phyloP scores from a whole-genome alignment of 345 rosid genomes.

The Aurinia saxatilis region DNA sequence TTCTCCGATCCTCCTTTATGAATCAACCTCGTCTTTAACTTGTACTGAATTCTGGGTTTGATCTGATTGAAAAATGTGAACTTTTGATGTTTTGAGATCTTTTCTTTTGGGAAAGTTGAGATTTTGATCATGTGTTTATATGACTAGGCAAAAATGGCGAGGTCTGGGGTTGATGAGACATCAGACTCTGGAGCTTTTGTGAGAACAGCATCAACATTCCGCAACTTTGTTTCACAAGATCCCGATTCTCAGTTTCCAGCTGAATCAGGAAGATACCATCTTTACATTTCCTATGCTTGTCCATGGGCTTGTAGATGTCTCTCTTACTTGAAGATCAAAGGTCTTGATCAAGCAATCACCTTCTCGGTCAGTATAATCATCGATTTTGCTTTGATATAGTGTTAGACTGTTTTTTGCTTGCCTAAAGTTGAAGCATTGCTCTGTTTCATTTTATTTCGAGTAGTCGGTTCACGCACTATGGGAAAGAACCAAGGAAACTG shows the following conservation, averaged over 20 bases:
- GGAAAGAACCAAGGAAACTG: constrained; percentile 78
- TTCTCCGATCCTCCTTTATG: not conserved
- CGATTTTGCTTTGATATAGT: not conserved
- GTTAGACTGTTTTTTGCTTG: not conserved
- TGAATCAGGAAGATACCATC: constrained; percentile 85
- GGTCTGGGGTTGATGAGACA: constrained; percentile 72
- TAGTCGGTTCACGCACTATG: constrained; percentile 77
- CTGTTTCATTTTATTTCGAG: not conserved
- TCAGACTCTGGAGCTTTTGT: constrained; percentile 68
- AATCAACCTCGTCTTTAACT: not conserved
- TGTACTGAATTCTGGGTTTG: not conserved
- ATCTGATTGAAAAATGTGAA: not conserved
- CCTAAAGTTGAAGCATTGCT: not conserved
- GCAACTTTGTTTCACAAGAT: constrained; percentile 52
- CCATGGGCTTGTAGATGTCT: constrained; percentile 96
- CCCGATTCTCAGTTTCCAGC: constrained; percentile 59
- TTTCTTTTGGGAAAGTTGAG: not conserved
- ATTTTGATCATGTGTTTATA: not conserved
- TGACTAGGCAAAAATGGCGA: constrained; percentile 57
- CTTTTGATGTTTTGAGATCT: not conserved
- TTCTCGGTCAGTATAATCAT: constrained; percentile 52
- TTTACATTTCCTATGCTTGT: constrained; percentile 87
- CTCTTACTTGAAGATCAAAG: constrained; percentile 73
- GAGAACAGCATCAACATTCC: constrained; percentile 81
- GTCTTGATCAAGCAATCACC: constrained; percentile 64